Evolutionary conservation across 2,329 filamentous ascomycete genomes (phyloP).

Genomic region (Aspergillus quadricinctus): DNA sequence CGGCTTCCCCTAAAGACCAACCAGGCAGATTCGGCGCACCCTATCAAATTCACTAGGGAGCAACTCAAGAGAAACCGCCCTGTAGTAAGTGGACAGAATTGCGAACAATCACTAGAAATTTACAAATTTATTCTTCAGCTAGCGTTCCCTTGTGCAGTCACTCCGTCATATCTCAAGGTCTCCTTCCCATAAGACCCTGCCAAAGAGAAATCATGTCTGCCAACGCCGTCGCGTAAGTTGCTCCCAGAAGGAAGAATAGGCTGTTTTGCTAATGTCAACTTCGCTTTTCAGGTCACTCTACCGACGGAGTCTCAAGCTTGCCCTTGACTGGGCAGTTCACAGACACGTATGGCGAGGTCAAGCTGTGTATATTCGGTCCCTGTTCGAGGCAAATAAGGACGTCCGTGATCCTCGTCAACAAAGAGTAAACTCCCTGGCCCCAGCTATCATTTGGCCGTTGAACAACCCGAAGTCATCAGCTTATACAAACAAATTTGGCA

Average conservation of each 20-base stretch:
- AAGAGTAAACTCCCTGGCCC: conserved; percentile 54
- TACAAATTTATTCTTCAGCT: neutral
- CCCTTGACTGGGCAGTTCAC: conserved; percentile 93
- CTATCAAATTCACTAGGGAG: neutral
- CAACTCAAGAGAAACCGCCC: neutral
- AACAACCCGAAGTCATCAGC: neutral
- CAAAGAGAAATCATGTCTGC: conserved; percentile 28
- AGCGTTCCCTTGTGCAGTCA: neutral
- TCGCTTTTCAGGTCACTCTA: conserved; percentile 62
- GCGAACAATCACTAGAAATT: neutral
- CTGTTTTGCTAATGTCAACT: conserved; percentile 23
- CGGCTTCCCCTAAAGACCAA: conserved; percentile 16
- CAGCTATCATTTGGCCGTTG: neutral
- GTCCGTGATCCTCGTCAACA: conserved; percentile 80
- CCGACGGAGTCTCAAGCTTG: conserved; percentile 84
- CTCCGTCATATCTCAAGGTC: neutral
- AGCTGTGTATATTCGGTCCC: conserved; percentile 87
- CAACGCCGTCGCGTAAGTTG: conserved; percentile 36
- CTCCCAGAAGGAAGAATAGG: neutral
- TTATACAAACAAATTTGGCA: conserved; percentile 37
- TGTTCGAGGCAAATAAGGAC: conserved; percentile 91
- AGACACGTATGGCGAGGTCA: conserved; percentile 92
- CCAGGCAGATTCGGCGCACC: conserved; percentile 18
- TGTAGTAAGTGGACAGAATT: neutral
- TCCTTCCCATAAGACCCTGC: neutral